phyloP scores from a whole-genome alignment of 2,329 filamentous ascomycete species.

The Fusarium scirpi region DNA sequence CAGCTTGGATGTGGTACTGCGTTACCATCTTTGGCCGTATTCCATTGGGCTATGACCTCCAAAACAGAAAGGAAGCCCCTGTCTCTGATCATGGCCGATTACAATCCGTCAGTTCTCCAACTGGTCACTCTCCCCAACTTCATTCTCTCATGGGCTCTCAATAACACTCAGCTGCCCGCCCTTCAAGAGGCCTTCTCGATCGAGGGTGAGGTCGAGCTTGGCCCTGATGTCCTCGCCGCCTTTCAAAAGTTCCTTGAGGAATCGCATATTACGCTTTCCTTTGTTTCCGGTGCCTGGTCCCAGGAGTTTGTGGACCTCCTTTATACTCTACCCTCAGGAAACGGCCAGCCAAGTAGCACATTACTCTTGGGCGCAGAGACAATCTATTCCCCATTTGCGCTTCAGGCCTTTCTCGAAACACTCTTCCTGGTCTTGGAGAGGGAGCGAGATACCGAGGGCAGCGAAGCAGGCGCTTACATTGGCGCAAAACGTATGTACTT shows the following conservation, averaged over 20 bases:
- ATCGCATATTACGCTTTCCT: conserved; percentile 67
- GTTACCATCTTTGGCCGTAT: conserved; percentile 77
- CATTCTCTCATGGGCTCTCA: conserved; percentile 74
- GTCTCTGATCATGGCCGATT: conserved; percentile 78
- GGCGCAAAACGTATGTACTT: conserved; percentile 87
- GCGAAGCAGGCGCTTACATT: conserved; percentile 71
- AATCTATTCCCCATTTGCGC: conserved; percentile 81
- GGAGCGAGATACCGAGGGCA: conserved; percentile 52
- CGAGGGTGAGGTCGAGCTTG: conserved; percentile 74
- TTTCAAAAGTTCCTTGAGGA: conserved; percentile 68
- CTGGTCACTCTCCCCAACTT: conserved; percentile 85
- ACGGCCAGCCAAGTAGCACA: conserved; percentile 47
- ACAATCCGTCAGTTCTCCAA: conserved; percentile 81
- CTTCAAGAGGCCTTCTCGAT: conserved; percentile 61
- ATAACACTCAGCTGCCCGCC: conserved; percentile 53
- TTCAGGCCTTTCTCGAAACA: conserved; percentile 75
- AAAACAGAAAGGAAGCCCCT: conserved; percentile 52
- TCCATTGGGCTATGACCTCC: conserved; percentile 66
- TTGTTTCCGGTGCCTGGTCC: conserved; percentile 83
- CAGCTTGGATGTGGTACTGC: conserved; percentile 84
- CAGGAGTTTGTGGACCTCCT: conserved; percentile 72
- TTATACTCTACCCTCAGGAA: conserved; percentile 48
- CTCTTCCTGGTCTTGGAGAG: conserved; percentile 69
- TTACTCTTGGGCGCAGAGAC: conserved; percentile 82
- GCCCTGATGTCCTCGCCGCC: conserved; percentile 65